Base-by-base conservation (phyloP, 2,329 filamentous ascomycete genomes). In the Blastomyces parvus region DNA sequence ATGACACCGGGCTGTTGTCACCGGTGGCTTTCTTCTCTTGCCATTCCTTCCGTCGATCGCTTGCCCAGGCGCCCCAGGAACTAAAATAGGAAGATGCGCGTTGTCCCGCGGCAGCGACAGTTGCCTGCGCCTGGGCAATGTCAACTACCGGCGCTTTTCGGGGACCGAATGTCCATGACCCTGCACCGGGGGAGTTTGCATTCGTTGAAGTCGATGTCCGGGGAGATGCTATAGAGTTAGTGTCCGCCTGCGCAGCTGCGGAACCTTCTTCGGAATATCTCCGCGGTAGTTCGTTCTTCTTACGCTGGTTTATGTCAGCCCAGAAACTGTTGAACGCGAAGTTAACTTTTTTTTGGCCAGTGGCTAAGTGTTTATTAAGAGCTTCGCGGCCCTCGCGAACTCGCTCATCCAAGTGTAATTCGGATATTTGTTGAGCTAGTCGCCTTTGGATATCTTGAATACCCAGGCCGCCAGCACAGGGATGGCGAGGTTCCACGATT, bases 401-500 rank as follows among this genome's bases (percentile, higher is more conserved):
- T 9, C 90, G 86, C 73, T 97, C 94, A 73, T 99, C 94, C 1
- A 97, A 83, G 73, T 97, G 92, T 59, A 97, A 83, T 65, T 97
- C 93, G 68, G 93, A 89, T 59, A 99, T 90, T 76, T 97, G 94
- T 74, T 95, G 89, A 44, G 91, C 87, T 42, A 99, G 83, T 30
- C 94, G 84, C 60, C 94, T 85, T 73, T 97, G 93, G 14, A 99
- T 88, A 73, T 99, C 94, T 68, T 97, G 94, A 66, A 99, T 91
- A 1, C 88, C 92, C 25, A 99, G 82, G 0, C 91, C 93, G 33
- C 94, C 94, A 0, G 92, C 92, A 74, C 90, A 97, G 3, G 94
- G 94, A 74, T 99, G 94, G 65, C 87, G 88, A 1, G 94, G 94
- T 72, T 96, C 91, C 17, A 95, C 89, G 66, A 99, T 90, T 68